phyloP scores from a whole-genome alignment of 345 rosid species.

The Eucalyptus camaldulensis region DNA sequence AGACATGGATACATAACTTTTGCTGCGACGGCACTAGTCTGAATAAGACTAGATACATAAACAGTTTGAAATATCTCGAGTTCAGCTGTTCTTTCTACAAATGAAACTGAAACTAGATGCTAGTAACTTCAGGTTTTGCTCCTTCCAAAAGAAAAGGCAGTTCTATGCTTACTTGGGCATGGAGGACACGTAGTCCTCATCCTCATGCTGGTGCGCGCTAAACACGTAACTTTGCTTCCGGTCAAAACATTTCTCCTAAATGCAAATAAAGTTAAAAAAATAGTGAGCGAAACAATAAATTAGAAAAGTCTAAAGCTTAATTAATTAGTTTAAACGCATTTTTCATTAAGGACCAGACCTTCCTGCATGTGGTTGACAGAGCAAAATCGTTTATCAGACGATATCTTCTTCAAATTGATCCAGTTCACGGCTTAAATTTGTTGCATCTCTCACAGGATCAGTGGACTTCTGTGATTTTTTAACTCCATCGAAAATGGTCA shows the following conservation, averaged over 20 bases:
- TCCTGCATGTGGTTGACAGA: too few relatives aligned
- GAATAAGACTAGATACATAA: background rate
- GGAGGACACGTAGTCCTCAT: background rate
- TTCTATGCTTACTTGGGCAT: background rate
- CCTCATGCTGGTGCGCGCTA: background rate
- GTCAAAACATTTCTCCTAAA: background rate
- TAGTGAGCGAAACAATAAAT: too few relatives aligned
- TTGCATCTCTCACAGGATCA: too few relatives aligned
- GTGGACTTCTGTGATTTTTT: too few relatives aligned
- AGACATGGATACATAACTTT: background rate
- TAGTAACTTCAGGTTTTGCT: background rate
- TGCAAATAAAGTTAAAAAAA: too few relatives aligned
- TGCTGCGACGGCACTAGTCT: background rate
- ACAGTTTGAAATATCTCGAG: background rate
- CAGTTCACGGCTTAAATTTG: too few relatives aligned
- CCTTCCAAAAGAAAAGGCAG: background rate
- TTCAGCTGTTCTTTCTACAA: background rate
- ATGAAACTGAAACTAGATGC: background rate
- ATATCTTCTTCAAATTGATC: too few relatives aligned
- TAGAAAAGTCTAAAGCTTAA: too few relatives aligned
- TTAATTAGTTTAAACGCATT: too few relatives aligned
- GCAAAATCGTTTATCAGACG: too few relatives aligned
- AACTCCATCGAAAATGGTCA: too few relatives aligned
- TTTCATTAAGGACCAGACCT: too few relatives aligned
- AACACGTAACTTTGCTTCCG: background rate